Percentiles rank a stretch among this genome's conserved stretches.
Evolutionary conservation across 352 stramenopile species (phyloP).

Genomic region (Phytophthora tentaculata): DNA sequence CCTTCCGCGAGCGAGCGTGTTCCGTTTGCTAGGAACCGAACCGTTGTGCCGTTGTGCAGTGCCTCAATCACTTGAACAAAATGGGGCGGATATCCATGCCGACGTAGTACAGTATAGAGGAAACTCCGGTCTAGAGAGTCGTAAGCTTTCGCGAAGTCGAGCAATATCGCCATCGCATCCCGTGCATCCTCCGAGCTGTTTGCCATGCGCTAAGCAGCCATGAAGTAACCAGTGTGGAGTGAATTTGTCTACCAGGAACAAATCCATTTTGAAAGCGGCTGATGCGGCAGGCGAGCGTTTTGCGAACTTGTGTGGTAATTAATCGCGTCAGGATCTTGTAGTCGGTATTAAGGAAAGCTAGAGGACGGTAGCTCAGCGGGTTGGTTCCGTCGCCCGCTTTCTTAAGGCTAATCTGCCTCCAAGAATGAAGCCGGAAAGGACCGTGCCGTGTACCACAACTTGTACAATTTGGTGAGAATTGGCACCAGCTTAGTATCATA

Average conservation of each 20-base stretch:
- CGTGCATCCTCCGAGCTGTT: not conserved
- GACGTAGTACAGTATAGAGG: not conserved
- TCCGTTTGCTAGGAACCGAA: constrained; percentile 1
- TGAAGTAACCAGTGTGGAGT: not conserved
- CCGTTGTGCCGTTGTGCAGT: not conserved
- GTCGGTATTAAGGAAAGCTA: constrained; percentile 11
- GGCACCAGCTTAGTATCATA: not conserved
- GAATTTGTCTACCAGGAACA: not conserved
- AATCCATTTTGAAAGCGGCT: constrained; percentile 3
- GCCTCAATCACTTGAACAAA: not conserved
- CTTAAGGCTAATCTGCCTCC: constrained; percentile 7
- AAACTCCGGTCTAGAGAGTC: not conserved
- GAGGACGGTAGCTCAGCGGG: constrained; percentile 9
- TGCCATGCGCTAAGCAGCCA: not conserved
- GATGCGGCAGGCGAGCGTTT: not conserved
- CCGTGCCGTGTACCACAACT: not conserved
- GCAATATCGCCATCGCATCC: not conserved
- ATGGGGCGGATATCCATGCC: constrained; percentile 1
- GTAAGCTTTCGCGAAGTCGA: constrained; percentile 5
- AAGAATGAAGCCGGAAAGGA: constrained; percentile 1
- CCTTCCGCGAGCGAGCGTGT: not conserved
- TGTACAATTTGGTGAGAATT: constrained; percentile 1
- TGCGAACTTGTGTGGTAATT: not conserved
- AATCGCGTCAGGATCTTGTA: constrained; percentile 16
- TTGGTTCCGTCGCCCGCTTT: not conserved